phyloP scores from a whole-genome alignment of 2,329 filamentous ascomycete genomes.

The Cercospora sp. region DNA sequence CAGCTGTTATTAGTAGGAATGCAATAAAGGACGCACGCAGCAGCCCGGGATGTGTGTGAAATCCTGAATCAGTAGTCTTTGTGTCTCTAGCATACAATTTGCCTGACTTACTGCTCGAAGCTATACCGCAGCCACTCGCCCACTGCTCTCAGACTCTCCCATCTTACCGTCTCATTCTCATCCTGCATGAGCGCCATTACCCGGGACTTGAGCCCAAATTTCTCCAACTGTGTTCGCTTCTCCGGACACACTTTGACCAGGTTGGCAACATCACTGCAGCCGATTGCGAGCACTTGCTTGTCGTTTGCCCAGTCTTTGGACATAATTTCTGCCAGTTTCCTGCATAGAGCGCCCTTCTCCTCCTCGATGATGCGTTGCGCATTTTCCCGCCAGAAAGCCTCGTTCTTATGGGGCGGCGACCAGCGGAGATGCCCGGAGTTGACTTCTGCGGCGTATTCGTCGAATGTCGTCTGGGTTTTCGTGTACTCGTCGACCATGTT shows the following conservation, averaged over 20 bases:
- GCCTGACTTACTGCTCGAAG: constrained; percentile 49
- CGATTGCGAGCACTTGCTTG: constrained; percentile 83
- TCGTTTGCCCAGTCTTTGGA: constrained; percentile 80
- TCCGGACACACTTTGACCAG: constrained; percentile 88
- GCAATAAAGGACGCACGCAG: background rate
- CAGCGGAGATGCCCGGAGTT: constrained; percentile 84
- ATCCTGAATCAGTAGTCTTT: background rate
- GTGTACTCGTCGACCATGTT: constrained; percentile 82
- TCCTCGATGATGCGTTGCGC: constrained; percentile 82
- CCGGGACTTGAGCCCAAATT: constrained; percentile 76
- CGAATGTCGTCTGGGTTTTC: constrained; percentile 66
- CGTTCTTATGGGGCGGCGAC: constrained; percentile 86
- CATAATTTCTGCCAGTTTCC: constrained; percentile 83
- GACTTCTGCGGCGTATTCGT: constrained; percentile 76
- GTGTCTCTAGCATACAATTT: background rate
- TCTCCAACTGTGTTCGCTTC: constrained; percentile 76
- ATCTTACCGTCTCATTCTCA: constrained; percentile 81
- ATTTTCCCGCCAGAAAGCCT: constrained; percentile 89
- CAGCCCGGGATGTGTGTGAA: background rate
- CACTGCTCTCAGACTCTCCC: constrained; percentile 87
- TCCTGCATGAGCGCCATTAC: constrained; percentile 95
- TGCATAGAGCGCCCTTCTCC: constrained; percentile 74
- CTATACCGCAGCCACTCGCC: constrained; percentile 74
- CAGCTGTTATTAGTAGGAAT: background rate
- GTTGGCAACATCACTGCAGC: constrained; percentile 86